Evolutionary conservation across 2,329 filamentous ascomycete genomes (phyloP).

Genomic region (Trichoderma breve): DNA sequence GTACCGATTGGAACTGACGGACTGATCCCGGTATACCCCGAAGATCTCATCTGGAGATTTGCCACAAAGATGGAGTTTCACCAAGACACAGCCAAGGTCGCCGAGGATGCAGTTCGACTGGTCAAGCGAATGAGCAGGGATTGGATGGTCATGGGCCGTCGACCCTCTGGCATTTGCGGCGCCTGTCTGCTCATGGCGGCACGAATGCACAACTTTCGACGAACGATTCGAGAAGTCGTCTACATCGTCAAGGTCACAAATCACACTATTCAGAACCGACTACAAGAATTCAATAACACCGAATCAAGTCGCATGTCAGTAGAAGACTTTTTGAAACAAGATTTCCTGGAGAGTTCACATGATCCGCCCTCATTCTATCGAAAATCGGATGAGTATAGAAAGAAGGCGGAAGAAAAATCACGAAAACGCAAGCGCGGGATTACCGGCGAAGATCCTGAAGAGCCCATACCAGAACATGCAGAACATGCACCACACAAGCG

Average conservation of each 20-base stretch:
- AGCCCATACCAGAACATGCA: background rate
- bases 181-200: slow-evolving; percentile 93
- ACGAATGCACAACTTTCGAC: slow-evolving; percentile 96
- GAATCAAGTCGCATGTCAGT: slow-evolving; percentile 83
- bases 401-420: slow-evolving; percentile 49
- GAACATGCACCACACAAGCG: slow-evolving; percentile 19
- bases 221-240: slow-evolving; percentile 91
- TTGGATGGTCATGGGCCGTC: slow-evolving; percentile 94
- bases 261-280: slow-evolving; percentile 83
- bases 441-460: slow-evolving; percentile 25
- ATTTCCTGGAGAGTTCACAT: slow-evolving; percentile 68
- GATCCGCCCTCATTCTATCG: slow-evolving; percentile 83
- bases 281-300: slow-evolving; percentile 88
- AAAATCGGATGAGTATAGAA: slow-evolving; percentile 58
- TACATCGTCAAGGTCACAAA: slow-evolving; percentile 97
- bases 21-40: slow-evolving; percentile 71
- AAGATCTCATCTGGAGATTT: slow-evolving; percentile 89
- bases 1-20: slow-evolving; percentile 67
- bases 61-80: slow-evolving; percentile 90
- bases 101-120: slow-evolving; percentile 81
- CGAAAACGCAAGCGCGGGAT: slow-evolving; percentile 45
- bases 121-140: slow-evolving; percentile 92
- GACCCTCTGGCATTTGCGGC: slow-evolving; percentile 90
- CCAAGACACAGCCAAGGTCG: slow-evolving; percentile 75
- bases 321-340: slow-evolving; percentile 74